A percentile compares a stretch with the other conserved stretches of the same genome.
Conservation (phyloP, 2,329 filamentous ascomycete species). For the Trichoderma sp. region DNA sequence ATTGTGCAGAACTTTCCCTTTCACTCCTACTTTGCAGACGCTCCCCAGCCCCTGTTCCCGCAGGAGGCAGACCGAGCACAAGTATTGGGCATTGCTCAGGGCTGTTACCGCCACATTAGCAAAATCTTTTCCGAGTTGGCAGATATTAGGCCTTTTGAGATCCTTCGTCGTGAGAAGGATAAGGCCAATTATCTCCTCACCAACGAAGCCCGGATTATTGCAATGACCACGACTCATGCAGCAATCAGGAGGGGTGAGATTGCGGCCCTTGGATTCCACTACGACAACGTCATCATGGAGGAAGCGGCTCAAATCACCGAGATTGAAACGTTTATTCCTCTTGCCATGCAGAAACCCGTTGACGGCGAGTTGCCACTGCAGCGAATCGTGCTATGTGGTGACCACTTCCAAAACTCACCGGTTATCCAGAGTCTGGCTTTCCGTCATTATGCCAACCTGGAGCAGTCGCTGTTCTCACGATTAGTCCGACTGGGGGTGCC, state of each 20-base stretch:
- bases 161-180: slow-evolving; percentile 81
- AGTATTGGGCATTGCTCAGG: slow-evolving; percentile 72
- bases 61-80: slow-evolving; percentile 61
- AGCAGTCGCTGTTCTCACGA: slow-evolving; percentile 91
- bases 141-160: slow-evolving; percentile 93
- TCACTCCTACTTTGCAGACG: slow-evolving; percentile 79
- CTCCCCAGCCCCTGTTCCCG: slow-evolving; percentile 82
- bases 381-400: slow-evolving; percentile 86
- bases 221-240: slow-evolving; percentile 98
- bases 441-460: slow-evolving; percentile 90
- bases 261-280: slow-evolving; percentile 86
- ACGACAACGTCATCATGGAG: slow-evolving; percentile 98
- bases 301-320: slow-evolving; percentile 98
- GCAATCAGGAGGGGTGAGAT: slow-evolving; percentile 93
- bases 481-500: slow-evolving; percentile 92
- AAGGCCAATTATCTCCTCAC: slow-evolving; percentile 94
- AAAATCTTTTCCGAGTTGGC: slow-evolving; percentile 91
- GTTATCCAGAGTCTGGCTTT: slow-evolving; percentile 94
- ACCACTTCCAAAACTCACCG: slow-evolving; percentile 95
- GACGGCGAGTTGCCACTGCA: slow-evolving; percentile 74
- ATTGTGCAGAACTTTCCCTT: slow-evolving; percentile 81
- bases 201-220: slow-evolving; percentile 94
- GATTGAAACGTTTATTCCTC: slow-evolving; percentile 92
- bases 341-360: slow-evolving; percentile 82
- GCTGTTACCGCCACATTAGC: slow-evolving; percentile 84